A percentile compares a stretch with the other conserved stretches of the same genome.
These are phyloP conservation scores for Nitzschia sp. DNA, from an alignment of 108 stramenopile species.

Conservation along the genomic window DNA sequence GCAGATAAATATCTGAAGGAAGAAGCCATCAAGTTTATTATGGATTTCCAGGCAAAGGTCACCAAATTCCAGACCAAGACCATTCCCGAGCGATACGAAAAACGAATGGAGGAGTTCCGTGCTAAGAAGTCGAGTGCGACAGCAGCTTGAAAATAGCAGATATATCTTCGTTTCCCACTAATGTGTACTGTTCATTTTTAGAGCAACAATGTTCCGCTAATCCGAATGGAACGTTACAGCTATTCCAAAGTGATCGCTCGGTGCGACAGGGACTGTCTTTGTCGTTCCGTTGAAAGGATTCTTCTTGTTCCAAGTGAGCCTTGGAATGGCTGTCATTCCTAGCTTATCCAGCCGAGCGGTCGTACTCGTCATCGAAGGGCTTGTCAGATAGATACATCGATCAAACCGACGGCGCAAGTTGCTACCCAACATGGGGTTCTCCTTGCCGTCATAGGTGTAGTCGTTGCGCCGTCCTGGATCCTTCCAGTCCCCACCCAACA, in stretches of 20 bases:
- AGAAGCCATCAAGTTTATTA: slow-evolving; percentile 33
- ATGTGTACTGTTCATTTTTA: neutral
- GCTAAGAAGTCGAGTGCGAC: neutral
- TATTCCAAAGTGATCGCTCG: slow-evolving; percentile 74
- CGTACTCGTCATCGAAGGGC: neutral
- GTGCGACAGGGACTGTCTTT: slow-evolving; percentile 35
- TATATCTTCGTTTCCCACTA: neutral
- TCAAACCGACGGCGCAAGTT: slow-evolving; percentile 64
- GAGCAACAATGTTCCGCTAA: neutral
- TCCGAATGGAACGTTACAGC: slow-evolving; percentile 21
- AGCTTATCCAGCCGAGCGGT: slow-evolving; percentile 18
- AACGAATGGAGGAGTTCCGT: neutral
- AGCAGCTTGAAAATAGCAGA: neutral
- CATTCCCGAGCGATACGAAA: neutral
- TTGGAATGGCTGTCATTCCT: slow-evolving; percentile 44
- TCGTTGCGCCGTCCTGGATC: slow-evolving; percentile 42
- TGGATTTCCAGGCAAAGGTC: neutral
- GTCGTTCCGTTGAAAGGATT: slow-evolving; percentile 37
- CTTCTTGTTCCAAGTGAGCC: slow-evolving; percentile 43
- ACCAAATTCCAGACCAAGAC: neutral
- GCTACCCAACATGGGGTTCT: slow-evolving; percentile 59
- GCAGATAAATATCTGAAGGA: slow-evolving; percentile 65
- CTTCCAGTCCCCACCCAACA: slow-evolving; percentile 38
- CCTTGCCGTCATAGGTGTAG: slow-evolving; percentile 61
- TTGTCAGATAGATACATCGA: slow-evolving; percentile 37